These are phyloP conservation scores for Deuterostichococcus epilithicus DNA, from an alignment of 139 green algal species.

Conservation along the genomic window DNA sequence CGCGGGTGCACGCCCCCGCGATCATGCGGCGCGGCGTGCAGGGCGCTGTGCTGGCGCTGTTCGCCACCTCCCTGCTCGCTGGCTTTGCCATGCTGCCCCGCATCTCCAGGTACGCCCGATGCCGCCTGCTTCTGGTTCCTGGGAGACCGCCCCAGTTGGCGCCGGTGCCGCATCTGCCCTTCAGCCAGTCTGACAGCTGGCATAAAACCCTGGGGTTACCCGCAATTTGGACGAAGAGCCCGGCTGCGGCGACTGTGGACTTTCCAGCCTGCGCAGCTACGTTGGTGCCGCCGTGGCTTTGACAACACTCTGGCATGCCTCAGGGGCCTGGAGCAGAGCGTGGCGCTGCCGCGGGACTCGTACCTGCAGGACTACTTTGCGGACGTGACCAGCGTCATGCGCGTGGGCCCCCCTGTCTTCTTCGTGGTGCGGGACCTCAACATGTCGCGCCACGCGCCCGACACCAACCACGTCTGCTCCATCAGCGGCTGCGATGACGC, in stretches of 20 bases:
- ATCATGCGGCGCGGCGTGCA: constrained; percentile 46
- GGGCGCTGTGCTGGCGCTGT: constrained; percentile 42
- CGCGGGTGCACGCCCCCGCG: constrained; percentile 49
- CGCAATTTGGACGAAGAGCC: too few species aligned
- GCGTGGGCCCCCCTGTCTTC: constrained; percentile 84
- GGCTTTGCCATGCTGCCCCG: constrained; percentile 31
- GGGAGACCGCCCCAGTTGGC: not conserved
- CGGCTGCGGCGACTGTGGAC: not conserved
- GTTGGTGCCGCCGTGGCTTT: not conserved
- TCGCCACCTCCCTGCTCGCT: constrained; percentile 28
- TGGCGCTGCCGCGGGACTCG: constrained; percentile 82
- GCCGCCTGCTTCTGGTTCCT: not conserved
- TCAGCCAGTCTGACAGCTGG: too few species aligned
- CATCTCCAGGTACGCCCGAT: constrained; percentile 29
- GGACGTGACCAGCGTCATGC: constrained; percentile 61
- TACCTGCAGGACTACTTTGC: constrained; percentile 90
- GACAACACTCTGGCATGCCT: constrained; percentile 2
- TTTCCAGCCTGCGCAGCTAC: not conserved
- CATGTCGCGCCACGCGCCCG: constrained; percentile 33
- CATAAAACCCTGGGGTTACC: too few species aligned
- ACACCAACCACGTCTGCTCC: constrained; percentile 68
- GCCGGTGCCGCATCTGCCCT: too few species aligned
- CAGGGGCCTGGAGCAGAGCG: constrained; percentile 80
- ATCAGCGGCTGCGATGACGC: constrained; percentile 65
- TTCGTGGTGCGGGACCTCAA: constrained; percentile 78